Evolutionary conservation across 139 green algal species (phyloP), one percentile per base, ranked within the genome.

Genomic region (Coccomyxa sp.): DNA sequence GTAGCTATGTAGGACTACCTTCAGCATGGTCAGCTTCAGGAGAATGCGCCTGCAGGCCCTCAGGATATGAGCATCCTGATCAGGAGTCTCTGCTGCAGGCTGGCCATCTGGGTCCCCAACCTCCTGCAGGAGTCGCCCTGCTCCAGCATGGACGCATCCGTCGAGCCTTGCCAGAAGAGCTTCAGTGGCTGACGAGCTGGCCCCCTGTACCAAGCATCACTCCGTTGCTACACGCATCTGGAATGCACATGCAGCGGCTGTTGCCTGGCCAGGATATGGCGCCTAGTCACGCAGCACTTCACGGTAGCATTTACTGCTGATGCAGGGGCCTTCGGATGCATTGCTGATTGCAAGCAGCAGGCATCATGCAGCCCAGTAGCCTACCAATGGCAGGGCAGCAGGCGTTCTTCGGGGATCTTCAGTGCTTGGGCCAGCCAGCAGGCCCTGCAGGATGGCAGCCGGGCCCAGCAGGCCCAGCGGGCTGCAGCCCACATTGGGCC

Each of bases 151-250:
- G 0, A 84, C 86, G 4, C 44, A 44, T 27, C 87, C 87, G 70
- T 93, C 86, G 35, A 90, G 85, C 4, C 82, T 77, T 27, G 82
- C 81, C 39, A 85, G 71, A 68, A 84, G 79, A 14, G 75, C 82
- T 58, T 86, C 73, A 37, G 78, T 70, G 34, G 78, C 70, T 41
- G 33, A 71, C 54, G 18, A 68, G 44, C 70, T 74, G 7, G 78
- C 78, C 24, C 78, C 78, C 77, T 81, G 41, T 24, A 37, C n/a
- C n/a, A n/a, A n/a, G n/a, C n/a, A n/a, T n/a, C n/a, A n/a, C n/a
- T n/a, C n/a, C n/a, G n/a, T n/a, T n/a, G n/a, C n/a, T n/a, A n/a
- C n/a, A n/a, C n/a, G n/a, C n/a, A n/a, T n/a, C n/a, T n/a, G n/a
- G n/a, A n/a, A n/a, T n/a, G n/a, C n/a, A n/a, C n/a, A n/a, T n/a